Evolutionary conservation across 2,329 filamentous ascomycete species (phyloP).

Genomic region (Cercospora sp.): DNA sequence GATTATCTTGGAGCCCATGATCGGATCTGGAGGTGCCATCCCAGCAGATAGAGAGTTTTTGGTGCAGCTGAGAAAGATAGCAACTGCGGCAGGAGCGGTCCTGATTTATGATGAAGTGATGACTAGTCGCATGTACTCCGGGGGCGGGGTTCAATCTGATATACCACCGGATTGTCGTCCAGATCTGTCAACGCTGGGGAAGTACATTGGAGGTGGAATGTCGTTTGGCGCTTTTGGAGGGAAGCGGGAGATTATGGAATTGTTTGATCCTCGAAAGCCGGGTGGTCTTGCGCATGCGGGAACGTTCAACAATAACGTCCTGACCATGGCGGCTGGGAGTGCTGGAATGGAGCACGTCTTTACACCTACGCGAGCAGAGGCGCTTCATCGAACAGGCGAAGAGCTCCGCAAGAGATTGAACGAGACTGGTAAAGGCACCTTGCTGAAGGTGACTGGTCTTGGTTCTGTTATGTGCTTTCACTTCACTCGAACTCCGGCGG

Average conservation of each 20-base stretch:
- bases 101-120: conserved; percentile 73
- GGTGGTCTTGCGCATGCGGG: conserved; percentile 57
- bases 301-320: conserved; percentile 68
- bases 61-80: conserved; percentile 50
- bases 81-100: conserved; percentile 54
- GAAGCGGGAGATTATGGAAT: conserved; percentile 57
- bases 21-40: conserved; percentile 63
- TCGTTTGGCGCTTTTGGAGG: conserved; percentile 69
- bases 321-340: conserved; percentile 60
- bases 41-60: conserved; percentile 56
- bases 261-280: conserved; percentile 54
- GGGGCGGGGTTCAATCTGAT: conserved; percentile 50
- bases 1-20: conserved; percentile 67
- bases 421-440: conserved; percentile 36
- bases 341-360: conserved; percentile 43
- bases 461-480: conserved; percentile 44
- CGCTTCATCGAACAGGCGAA: conserved; percentile 40
- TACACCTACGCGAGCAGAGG: conserved; percentile 36
- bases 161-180: conserved; percentile 50
- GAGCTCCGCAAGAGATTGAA: conserved; percentile 35
- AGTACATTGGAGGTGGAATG: conserved; percentile 67
- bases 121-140: conserved; percentile 60
- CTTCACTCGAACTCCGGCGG: conserved; percentile 36
- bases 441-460: conserved; percentile 42
- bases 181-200: conserved; percentile 66